Conservation (phyloP, 2,329 filamentous ascomycete species). For the Fusarium pseudograminearum region DNA sequence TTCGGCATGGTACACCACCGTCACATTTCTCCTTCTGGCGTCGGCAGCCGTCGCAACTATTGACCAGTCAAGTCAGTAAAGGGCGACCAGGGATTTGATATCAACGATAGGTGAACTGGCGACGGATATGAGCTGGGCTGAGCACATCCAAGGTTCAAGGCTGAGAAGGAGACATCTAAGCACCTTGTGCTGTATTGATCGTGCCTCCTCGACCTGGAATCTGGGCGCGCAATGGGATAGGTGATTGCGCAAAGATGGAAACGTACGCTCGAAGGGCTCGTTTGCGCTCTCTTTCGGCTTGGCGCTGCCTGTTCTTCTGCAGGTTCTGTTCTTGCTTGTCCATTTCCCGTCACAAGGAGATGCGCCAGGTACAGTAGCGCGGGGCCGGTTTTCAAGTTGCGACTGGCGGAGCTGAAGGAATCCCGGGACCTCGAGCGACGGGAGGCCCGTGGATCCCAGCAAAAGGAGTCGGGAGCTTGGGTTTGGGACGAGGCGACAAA, state of each 20-base stretch:
- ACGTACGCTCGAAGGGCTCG: conserved; percentile 48
- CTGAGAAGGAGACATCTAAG: conserved; percentile 1
- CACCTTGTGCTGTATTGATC: conserved; percentile 7
- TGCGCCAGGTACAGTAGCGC: conserved; percentile 41
- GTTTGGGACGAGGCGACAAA: conserved; percentile 11
- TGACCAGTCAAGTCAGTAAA: conserved; percentile 21
- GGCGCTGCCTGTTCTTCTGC: conserved; percentile 48
- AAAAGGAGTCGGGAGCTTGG: conserved; percentile 30
- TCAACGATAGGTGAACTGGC: not conserved
- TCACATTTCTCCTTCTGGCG: conserved; percentile 69
- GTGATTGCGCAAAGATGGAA: not conserved
- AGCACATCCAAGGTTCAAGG: conserved; percentile 10
- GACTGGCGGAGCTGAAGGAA: conserved; percentile 39
- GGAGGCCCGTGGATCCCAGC: conserved; percentile 48
- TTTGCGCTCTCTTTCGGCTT: conserved; percentile 49
- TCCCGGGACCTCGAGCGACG: conserved; percentile 46
- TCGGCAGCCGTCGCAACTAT: conserved; percentile 66
- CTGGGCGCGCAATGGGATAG: conserved; percentile 4
- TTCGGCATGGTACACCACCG: conserved; percentile 65
- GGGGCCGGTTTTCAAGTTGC: conserved; percentile 43
- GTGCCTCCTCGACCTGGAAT: conserved; percentile 4
- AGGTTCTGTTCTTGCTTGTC: conserved; percentile 48
- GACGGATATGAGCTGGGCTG: conserved; percentile 5
- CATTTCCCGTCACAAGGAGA: conserved; percentile 47
- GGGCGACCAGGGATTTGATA: not conserved